phyloP scores from a whole-genome alignment of 495 filamentous ascomycete species.

The Trichoderma erinaceum region DNA sequence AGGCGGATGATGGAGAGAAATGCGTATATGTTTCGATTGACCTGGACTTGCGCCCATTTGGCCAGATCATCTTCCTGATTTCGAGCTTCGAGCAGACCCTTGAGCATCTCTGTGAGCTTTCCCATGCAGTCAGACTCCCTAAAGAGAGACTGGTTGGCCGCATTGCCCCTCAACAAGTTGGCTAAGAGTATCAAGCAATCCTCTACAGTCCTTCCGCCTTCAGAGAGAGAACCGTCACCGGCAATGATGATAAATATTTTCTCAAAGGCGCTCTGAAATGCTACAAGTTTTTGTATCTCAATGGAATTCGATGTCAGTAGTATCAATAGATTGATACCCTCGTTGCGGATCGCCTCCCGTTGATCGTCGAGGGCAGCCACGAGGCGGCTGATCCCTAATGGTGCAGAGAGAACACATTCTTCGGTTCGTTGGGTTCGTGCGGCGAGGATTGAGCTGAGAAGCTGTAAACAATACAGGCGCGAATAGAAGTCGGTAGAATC shows the following conservation, averaged over 20 bases:
- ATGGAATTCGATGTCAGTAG: slow-evolving; percentile 45
- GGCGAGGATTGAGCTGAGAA: slow-evolving; percentile 78
- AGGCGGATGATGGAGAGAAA: slow-evolving; percentile 76
- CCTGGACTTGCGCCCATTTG: slow-evolving; percentile 67
- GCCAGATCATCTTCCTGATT: slow-evolving; percentile 56
- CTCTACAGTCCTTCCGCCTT: slow-evolving; percentile 86
- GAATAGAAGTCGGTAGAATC: slow-evolving; percentile 88
- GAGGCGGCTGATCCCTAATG: slow-evolving; percentile 79
- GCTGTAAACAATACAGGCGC: slow-evolving; percentile 83
- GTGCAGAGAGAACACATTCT: slow-evolving; percentile 85
- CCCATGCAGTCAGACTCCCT: slow-evolving; percentile 82
- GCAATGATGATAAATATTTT: slow-evolving; percentile 75
- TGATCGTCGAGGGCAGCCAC: slow-evolving; percentile 77
- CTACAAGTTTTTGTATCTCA: slow-evolving; percentile 86
- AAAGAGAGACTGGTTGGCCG: slow-evolving; percentile 90
- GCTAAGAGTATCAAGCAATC: slow-evolving; percentile 91
- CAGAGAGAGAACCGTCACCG: slow-evolving; percentile 70
- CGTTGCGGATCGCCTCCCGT: slow-evolving; percentile 85
- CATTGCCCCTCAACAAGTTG: slow-evolving; percentile 82
- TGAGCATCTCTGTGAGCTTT: slow-evolving; percentile 63
- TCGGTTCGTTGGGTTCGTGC: slow-evolving; percentile 91
- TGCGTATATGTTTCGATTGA: slow-evolving; percentile 89
- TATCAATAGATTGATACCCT: slow-evolving; percentile 46
- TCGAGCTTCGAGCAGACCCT: slow-evolving; percentile 52
- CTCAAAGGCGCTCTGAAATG: slow-evolving; percentile 90